phyloP scores from a whole-genome alignment of 352 stramenopile genomes.

The Phytophthora boehmeriae region DNA sequence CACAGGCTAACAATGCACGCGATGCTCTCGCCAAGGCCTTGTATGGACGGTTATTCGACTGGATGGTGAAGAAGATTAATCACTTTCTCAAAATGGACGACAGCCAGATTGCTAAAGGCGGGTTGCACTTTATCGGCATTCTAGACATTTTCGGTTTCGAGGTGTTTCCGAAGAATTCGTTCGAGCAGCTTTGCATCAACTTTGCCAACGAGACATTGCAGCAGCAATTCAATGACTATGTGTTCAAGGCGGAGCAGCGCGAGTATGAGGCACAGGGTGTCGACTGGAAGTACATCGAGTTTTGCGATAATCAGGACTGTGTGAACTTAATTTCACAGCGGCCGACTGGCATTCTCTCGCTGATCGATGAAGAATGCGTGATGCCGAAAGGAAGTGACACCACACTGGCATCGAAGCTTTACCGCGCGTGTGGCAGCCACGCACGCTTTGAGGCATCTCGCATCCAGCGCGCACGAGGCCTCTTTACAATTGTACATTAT shows the following conservation, averaged over 20 bases:
- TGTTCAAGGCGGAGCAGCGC: conserved; percentile 87
- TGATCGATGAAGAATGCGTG: conserved; percentile 90
- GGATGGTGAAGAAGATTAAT: conserved; percentile 90
- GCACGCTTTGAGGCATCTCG: conserved; percentile 71
- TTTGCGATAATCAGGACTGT: conserved; percentile 88
- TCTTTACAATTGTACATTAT: conserved; percentile 86
- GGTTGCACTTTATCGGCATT: conserved; percentile 86
- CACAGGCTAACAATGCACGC: conserved; percentile 83
- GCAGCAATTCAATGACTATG: conserved; percentile 90
- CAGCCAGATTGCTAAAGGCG: conserved; percentile 61
- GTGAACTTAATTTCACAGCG: conserved; percentile 92
- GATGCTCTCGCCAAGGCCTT: conserved; percentile 86
- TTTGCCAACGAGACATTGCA: conserved; percentile 91
- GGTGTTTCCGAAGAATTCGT: conserved; percentile 91
- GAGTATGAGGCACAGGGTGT: conserved; percentile 87
- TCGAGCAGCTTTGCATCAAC: conserved; percentile 92
- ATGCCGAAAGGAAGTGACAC: conserved; percentile 87
- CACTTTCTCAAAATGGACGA: conserved; percentile 85
- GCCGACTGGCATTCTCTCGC: conserved; percentile 77
- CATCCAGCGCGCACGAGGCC: conserved; percentile 73
- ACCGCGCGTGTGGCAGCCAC: conserved; percentile 67
- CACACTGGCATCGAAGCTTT: conserved; percentile 84
- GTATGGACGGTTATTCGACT: conserved; percentile 91
- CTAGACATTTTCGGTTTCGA: conserved; percentile 95
- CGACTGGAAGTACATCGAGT: conserved; percentile 87